A percentile compares a stretch with the other conserved stretches of the same genome.
These are phyloP conservation scores for Aspergillus tamarii DNA, from an alignment of 2,329 filamentous ascomycete species.

Conservation along the genomic window DNA sequence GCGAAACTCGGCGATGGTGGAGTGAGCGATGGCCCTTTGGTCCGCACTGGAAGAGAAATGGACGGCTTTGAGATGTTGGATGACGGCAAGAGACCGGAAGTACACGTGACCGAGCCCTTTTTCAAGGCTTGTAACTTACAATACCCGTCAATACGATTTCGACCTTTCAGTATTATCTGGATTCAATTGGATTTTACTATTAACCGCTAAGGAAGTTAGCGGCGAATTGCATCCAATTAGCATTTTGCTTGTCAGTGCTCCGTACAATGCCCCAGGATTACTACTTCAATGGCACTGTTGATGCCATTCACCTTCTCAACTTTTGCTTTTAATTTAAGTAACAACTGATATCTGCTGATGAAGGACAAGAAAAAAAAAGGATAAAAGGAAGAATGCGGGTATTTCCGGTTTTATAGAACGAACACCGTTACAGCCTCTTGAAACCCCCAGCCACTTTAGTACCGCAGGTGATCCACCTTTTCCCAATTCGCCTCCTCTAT, in stretches of 20 bases:
- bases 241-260: not conserved
- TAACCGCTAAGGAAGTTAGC: not conserved
- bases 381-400: not conserved
- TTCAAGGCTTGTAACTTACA: slow-evolving; percentile 14
- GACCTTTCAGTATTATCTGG: not conserved
- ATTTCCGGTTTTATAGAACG: not conserved
- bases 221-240: not conserved
- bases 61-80: slow-evolving; percentile 27
- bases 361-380: not conserved
- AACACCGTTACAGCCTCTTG: not conserved
- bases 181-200: not conserved
- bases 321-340: not conserved
- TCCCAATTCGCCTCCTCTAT: not conserved
- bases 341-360: not conserved
- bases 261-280: not conserved
- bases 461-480: not conserved
- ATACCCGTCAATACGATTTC: slow-evolving; percentile 4
- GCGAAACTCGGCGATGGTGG: slow-evolving; percentile 19
- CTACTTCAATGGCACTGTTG: not conserved
- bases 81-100: slow-evolving; percentile 33
- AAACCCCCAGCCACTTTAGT: not conserved
- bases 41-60: slow-evolving; percentile 27
- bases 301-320: not conserved
- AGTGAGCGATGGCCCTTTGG: slow-evolving; percentile 29
- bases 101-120: slow-evolving; percentile 32